Evolutionary conservation across 305 asterid species (phyloP).

Genomic region (Lippia alba): DNA sequence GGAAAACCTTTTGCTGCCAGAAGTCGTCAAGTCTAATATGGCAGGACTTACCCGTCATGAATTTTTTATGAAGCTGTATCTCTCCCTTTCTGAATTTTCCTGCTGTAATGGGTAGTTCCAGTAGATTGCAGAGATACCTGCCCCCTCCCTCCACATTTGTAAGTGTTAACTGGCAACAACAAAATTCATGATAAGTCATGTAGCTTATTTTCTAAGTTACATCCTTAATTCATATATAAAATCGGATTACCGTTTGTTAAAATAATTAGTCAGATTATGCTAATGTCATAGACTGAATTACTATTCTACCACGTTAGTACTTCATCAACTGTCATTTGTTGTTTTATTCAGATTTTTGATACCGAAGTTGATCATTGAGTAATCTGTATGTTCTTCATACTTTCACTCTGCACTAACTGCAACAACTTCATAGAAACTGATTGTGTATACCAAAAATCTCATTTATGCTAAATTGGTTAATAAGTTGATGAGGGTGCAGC

Average conservation of each 20-base stretch:
- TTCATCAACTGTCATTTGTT: constrained; percentile 7
- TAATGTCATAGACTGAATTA: constrained; percentile 12
- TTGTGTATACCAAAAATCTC: neutral
- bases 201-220: constrained; percentile 11
- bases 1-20: no score
- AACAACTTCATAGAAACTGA: neutral
- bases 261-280: constrained; percentile 2
- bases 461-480: constrained; percentile 16
- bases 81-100: neutral
- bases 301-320: constrained; percentile 10
- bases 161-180: constrained; percentile 15
- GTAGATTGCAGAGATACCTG: constrained; percentile 7
- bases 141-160: constrained; percentile 13
- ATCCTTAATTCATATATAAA: constrained; percentile 17
- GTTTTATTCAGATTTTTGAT: constrained; percentile 6
- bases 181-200: constrained; percentile 4
- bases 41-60: no score
- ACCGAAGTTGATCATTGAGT: constrained; percentile 25
- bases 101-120: constrained; percentile 26
- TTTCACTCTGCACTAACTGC: constrained; percentile 13
- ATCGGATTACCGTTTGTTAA: constrained; percentile 13
- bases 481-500: constrained; percentile 18
- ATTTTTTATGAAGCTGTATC: neutral
- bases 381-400: constrained; percentile 11
- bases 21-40: no score